Conservation (phyloP, 169 alveolate genomes). For the Plasmodium fragile region DNA sequence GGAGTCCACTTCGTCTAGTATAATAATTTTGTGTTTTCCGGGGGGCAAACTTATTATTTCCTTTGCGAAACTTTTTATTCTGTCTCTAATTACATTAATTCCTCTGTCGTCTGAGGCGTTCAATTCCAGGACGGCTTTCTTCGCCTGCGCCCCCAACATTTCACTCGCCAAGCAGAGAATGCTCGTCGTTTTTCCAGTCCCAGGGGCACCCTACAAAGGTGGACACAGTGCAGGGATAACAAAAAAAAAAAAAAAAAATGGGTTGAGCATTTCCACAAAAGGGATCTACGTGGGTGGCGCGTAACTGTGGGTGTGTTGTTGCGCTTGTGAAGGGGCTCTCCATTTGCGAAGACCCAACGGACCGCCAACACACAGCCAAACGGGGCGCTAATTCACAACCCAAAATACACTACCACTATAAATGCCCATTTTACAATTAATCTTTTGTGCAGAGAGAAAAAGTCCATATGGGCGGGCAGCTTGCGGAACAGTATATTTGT, state of each 20-base stretch:
- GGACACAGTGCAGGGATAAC: not conserved
- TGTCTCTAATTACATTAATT: constrained; percentile 98
- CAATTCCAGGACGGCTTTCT: constrained; percentile 96
- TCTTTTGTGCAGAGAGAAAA: not conserved
- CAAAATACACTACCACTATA: not conserved
- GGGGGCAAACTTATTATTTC: constrained; percentile 94
- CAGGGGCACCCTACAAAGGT: constrained; percentile 98
- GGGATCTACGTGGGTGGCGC: not conserved
- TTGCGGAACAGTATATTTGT: not conserved
- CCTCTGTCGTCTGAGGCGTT: constrained; percentile 99
- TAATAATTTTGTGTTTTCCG: constrained; percentile 97
- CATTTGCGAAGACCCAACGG: not conserved
- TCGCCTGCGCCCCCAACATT: constrained; percentile 92
- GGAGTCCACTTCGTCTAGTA: constrained; percentile 99
- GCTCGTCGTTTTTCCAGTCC: constrained; percentile 99
- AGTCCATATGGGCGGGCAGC: not conserved
- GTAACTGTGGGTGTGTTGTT: not conserved
- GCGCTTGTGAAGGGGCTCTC: not conserved
- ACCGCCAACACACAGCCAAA: not conserved
- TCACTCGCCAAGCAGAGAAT: constrained; percentile 97
- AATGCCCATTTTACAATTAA: not conserved
- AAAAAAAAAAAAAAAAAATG: not conserved
- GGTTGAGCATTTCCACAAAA: not conserved
- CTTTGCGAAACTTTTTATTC: constrained; percentile 97
- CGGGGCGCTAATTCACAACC: not conserved